A percentile compares a stretch with the other conserved stretches of the same genome.
phyloP scores from a whole-genome alignment of 1,284 basidiomycete genomes.

The Cutaneotrichosporon mucoides region DNA sequence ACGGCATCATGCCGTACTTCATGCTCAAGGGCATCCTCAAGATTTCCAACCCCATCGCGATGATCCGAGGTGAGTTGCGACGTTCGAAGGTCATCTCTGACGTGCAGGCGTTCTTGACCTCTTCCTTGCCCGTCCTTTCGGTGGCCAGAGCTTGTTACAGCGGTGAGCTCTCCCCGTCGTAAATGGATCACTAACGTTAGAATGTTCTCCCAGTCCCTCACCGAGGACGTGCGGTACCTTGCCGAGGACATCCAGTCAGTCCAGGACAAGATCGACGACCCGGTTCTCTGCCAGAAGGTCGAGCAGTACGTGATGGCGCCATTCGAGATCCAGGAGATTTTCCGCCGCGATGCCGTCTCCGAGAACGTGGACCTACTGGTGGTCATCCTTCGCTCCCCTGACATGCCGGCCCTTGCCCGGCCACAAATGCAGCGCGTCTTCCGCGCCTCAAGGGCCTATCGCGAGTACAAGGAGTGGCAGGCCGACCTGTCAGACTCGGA shows the following conservation, averaged over 20 bases:
- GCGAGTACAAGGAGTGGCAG: slow-evolving; percentile 62
- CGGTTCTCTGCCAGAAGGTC: slow-evolving; percentile 81
- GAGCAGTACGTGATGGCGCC: slow-evolving; percentile 80
- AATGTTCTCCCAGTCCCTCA: slow-evolving; percentile 89
- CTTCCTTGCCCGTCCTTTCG: slow-evolving; percentile 97
- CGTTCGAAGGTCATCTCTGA: slow-evolving; percentile 1
- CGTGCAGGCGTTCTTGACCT: slow-evolving; percentile 71
- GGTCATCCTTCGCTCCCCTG: slow-evolving; percentile 74
- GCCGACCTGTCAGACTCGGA: slow-evolving; percentile 72
- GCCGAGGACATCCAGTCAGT: slow-evolving; percentile 82
- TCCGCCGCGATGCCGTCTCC: slow-evolving; percentile 71
- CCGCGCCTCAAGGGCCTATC: slow-evolving; percentile 70
- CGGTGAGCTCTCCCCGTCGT: neutral
- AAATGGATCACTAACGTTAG: slow-evolving; percentile 49
- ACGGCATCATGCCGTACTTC: slow-evolving; percentile 97
- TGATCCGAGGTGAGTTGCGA: slow-evolving; percentile 65
- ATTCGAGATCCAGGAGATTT: slow-evolving; percentile 76
- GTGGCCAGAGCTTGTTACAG: slow-evolving; percentile 83
- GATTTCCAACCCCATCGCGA: slow-evolving; percentile 92
- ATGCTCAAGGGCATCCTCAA: slow-evolving; percentile 86
- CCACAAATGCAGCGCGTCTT: slow-evolving; percentile 73
- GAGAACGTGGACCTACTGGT: slow-evolving; percentile 78
- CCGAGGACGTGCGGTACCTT: slow-evolving; percentile 80
- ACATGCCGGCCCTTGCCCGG: slow-evolving; percentile 67
- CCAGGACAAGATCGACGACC: slow-evolving; percentile 82